Evolutionary conservation across 1,284 basidiomycete species (phyloP).

Genomic region (Vanrija sp.): DNA sequence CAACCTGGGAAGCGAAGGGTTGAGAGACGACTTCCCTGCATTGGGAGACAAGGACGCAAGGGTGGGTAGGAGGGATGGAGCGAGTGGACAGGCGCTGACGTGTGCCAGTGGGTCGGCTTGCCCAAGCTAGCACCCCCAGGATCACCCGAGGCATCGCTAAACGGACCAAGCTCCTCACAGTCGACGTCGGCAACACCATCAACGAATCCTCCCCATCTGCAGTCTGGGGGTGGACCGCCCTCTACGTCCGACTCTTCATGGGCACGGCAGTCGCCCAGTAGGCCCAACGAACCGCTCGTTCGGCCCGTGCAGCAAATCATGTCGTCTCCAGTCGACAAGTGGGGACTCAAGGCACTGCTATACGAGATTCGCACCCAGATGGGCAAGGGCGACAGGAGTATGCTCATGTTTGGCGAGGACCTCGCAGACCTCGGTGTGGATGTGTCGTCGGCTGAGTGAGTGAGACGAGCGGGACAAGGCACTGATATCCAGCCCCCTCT

Average conservation of each 20-base stretch:
- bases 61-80: constrained; percentile 14
- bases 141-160: constrained; percentile 19
- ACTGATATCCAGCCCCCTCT: constrained; percentile 63
- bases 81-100: background rate
- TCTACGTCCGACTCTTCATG: constrained; percentile 33
- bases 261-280: constrained; percentile 29
- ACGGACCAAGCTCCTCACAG: constrained; percentile 29
- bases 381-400: constrained; percentile 77
- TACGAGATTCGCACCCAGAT: constrained; percentile 76
- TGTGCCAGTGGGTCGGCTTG: constrained; percentile 24
- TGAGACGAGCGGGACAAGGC: constrained; percentile 15
- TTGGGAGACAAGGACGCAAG: constrained; percentile 32
- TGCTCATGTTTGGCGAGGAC: constrained; percentile 87
- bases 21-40: constrained; percentile 47
- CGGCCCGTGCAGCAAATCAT: constrained; percentile 94
- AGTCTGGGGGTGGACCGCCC: constrained; percentile 20
- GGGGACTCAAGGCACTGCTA: constrained; percentile 84
- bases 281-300: constrained; percentile 57
- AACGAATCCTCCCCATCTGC: constrained; percentile 29
- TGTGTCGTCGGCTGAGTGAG: constrained; percentile 76
- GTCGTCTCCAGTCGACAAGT: constrained; percentile 88
- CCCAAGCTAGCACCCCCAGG: constrained; percentile 14
- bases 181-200: constrained; percentile 32
- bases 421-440: constrained; percentile 89
- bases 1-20: constrained; percentile 19